Evolutionary conservation across 164 flowering plant species (phyloP), one percentile per base, ranked within the genome.

Genomic region (Vitis cinerea): DNA sequence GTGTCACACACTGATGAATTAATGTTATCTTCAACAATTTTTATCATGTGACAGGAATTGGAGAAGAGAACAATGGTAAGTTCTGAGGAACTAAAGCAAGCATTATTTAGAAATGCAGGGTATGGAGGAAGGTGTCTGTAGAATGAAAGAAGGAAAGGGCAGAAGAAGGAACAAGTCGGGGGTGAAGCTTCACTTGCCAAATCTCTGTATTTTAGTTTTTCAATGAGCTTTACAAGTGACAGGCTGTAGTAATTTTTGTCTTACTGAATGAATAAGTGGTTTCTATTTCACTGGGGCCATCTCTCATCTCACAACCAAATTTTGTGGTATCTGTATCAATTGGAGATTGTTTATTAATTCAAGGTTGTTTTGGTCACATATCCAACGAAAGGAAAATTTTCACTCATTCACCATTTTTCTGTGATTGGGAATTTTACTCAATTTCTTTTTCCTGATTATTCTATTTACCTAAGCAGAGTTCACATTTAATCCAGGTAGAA

Each of bases 71-170:
- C 64, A 69, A 6, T 69, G 8, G 10, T 81, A 23, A 82, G 75
- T 69, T 72, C 86, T 53, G 94, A 90, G 74, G 94, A 94, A 44
- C 83, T 94, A 75, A 91, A 88, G 86, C 90, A 90, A 72, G 86
- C 90, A 67, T 72, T 94, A 15, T 83, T 90, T 66, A 85, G 85
- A 72, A 94, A 84, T 78, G 94, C 98, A 50, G 97, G 98, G 37
- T 90, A 90, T 81, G 98, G 93, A 74, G 98, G 96, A 71, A 86
- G 83, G 77, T 91, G 90, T 72, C 68, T 83, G 74, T 86, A 82
- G 80, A 53, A 10, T 53, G 29, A 48, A 49, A 47, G 59, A 73
- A 56, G 31, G 29, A 27, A 23, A 23, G 27, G 27, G 27, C 27
- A 23, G 27, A 23, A 55, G 44, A 59, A 56, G 19, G 47, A 30